Conservation (phyloP, 129 eudicot species). For the Centella asiatica region DNA sequence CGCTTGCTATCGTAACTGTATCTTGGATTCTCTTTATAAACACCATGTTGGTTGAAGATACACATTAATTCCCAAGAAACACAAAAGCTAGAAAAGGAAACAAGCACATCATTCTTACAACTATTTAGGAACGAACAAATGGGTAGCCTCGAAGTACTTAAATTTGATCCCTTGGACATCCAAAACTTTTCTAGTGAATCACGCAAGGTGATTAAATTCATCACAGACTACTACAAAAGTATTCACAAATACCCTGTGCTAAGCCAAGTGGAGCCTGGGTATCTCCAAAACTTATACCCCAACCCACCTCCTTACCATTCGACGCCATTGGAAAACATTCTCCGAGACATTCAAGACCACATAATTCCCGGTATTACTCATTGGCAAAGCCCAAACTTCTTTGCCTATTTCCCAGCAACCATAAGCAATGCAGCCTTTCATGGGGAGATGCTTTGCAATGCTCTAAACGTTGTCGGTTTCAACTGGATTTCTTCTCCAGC, state of each 20-base stretch:
- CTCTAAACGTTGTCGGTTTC: constrained; percentile 38
- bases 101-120: too few species aligned
- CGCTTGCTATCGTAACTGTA: too few species aligned
- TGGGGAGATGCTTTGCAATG: constrained; percentile 33
- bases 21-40: too few species aligned
- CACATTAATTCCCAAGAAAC: too few species aligned
- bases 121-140: not conserved
- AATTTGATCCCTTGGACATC: not conserved
- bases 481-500: constrained; percentile 54
- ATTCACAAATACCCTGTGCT: constrained; percentile 27
- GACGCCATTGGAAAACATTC: constrained; percentile 28
- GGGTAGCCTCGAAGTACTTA: not conserved
- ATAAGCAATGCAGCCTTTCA: constrained; percentile 37
- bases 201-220: not conserved
- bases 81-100: too few species aligned
- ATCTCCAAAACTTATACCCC: constrained; percentile 20
- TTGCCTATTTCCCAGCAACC: constrained; percentile 32
- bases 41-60: too few species aligned
- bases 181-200: not conserved
- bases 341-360: constrained; percentile 24
- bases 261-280: constrained; percentile 38
- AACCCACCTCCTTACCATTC: constrained; percentile 21
- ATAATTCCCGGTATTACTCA: constrained; percentile 41
- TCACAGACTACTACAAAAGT: constrained; percentile 21
- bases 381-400: constrained; percentile 48